A percentile compares a stretch with the other conserved stretches of the same genome.
phyloP scores from a whole-genome alignment of 371 early-diverging fungal genomes.

The Phascolomyces articulosus region DNA sequence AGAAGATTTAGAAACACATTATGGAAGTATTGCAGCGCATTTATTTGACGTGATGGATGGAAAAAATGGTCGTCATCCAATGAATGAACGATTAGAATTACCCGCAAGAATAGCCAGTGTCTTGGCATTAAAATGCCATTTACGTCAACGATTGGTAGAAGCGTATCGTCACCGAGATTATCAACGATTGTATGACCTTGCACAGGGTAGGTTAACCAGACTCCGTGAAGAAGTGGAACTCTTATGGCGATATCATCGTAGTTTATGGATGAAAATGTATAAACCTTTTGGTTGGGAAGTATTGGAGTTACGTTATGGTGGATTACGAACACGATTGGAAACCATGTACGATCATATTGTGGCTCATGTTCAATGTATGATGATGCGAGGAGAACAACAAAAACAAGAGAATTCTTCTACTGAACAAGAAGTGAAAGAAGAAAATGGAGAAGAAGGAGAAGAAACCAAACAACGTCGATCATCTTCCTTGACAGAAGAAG shows the following conservation, averaged over 20 bases:
- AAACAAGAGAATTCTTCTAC: conserved; percentile 5
- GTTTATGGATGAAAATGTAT: conserved; percentile 76
- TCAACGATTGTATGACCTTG: conserved; percentile 45
- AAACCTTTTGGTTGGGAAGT: conserved; percentile 90
- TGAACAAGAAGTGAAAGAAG: too few species aligned
- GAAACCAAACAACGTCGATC: conserved; percentile 5
- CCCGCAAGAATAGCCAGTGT: conserved; percentile 72
- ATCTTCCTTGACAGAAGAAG: conserved; percentile 22
- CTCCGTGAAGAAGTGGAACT: conserved; percentile 67
- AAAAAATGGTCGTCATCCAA: conserved; percentile 46
- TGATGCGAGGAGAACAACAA: conserved; percentile 32
- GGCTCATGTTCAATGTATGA: conserved; percentile 53
- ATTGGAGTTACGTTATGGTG: conserved; percentile 84
- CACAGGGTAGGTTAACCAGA: conserved; percentile 48
- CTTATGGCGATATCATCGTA: conserved; percentile 81
- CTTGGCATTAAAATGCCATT: conserved; percentile 67
- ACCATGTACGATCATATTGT: conserved; percentile 78
- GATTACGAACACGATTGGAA: conserved; percentile 69
- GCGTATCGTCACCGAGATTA: conserved; percentile 68
- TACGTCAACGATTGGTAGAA: conserved; percentile 64
- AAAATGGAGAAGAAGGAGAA: conserved; percentile 13
- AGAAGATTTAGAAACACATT: conserved; percentile 70
- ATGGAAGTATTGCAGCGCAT: conserved; percentile 51
- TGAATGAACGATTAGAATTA: conserved; percentile 71
- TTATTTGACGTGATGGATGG: conserved; percentile 51